Base-by-base conservation (phyloP, 495 filamentous ascomycete genomes). In the Entonaema liquescens region DNA sequence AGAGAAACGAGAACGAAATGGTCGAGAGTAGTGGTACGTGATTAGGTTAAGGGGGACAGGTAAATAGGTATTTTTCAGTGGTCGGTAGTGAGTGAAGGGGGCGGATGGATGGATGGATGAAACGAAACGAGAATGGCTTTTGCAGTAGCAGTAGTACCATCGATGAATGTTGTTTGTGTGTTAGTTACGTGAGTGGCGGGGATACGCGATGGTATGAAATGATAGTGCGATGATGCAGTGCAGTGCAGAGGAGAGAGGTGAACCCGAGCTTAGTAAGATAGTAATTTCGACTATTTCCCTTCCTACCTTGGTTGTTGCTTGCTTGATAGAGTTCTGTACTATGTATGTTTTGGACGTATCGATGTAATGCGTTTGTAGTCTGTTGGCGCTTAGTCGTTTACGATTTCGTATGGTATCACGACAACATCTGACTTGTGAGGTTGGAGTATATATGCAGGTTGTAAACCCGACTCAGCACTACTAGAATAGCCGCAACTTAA, bases 211-310 rank as follows among this genome's bases (percentile, higher is more conserved):
- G 19, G 33, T 21, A 38, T 21, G 12, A 33, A 38, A 11, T 1
- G 19, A 29, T n/a, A 33, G 28, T 17, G 8, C 26, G 28, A 36
- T 19, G 36, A 5, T 31, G 35, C 1, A 7, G 50, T 5, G 38
- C 26, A 54, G 29, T 40, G 53, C 23, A 35, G 55, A 47, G 61
- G 49, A 26, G 54, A 21, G 60, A 15, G 50, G 50, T 17, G 29
- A 19, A 17, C 28, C 65, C 64, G 61, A 58, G 35, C 17, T 55
- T 69, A 65, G 65, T 68, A 73, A 33, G 70, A 65, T 69, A 69
- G 70, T 73, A 73, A 73, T 73, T 72, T 72, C 65, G 40, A 71
- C 36, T 52, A 33, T 64, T 64, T 58, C 36, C 29, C 33, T 70
- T 70, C 54, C 36, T 60, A 47, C 23, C 42, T 5, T 13, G 42